Evolutionary conservation across 768 basidiomycete species (phyloP).

Genomic region (Kondoa malvinella): DNA sequence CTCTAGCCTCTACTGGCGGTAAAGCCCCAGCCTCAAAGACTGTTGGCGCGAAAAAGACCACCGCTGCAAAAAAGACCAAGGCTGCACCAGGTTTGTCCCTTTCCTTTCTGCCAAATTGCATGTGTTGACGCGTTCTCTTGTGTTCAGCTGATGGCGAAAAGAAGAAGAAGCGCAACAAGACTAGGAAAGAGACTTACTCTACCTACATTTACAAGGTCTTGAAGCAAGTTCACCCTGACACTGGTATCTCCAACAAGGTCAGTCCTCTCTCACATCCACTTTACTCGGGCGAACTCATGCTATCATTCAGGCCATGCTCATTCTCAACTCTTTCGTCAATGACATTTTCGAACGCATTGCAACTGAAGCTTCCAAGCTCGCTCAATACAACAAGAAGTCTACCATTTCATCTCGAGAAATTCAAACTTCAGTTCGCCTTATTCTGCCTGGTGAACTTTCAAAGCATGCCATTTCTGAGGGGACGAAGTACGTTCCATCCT

Average conservation of each 20-base stretch:
- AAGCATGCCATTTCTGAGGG: constrained; percentile 91
- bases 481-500: constrained; percentile 89
- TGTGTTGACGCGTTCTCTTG: constrained; percentile 22
- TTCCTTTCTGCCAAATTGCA: constrained; percentile 23
- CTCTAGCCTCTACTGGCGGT: constrained; percentile 38
- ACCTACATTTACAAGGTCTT: constrained; percentile 30
- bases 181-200: constrained; percentile 17
- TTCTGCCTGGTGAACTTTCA: constrained; percentile 78
- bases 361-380: constrained; percentile 46
- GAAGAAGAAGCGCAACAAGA: constrained; percentile 16
- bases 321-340: constrained; percentile 29
- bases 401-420: constrained; percentile 98
- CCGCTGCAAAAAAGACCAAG: constrained; percentile 40
- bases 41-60: constrained; percentile 37
- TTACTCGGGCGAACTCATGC: constrained; percentile 51
- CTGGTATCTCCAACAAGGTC: constrained; percentile 87
- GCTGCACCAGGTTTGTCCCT: no score
- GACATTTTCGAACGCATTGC: constrained; percentile 36
- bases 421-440: constrained; percentile 88
- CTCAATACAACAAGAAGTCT: constrained; percentile 92
- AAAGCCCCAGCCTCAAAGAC: constrained; percentile 47
- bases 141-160: constrained; percentile 41
- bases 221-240: constrained; percentile 81
- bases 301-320: constrained; percentile 31
- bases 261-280: neutral